These are phyloP conservation scores for Limonium bicolor DNA, from an alignment of 148 eudicot genomes.

Conservation along the genomic window DNA sequence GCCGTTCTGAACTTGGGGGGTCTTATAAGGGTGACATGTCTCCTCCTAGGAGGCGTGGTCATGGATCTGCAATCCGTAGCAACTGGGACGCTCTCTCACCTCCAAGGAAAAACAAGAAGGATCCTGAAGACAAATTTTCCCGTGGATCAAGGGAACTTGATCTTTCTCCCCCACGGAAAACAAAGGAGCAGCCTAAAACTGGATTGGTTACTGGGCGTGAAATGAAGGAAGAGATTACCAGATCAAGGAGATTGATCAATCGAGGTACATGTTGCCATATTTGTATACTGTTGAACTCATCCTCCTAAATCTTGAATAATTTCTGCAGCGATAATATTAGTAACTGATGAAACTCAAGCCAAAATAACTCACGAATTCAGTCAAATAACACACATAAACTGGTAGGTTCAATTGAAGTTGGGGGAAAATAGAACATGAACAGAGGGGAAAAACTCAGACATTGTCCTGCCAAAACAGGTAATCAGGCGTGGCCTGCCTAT, in stretches of 20 bases:
- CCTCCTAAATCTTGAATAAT: no score
- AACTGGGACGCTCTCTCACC: constrained; percentile 18
- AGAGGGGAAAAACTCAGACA: no score
- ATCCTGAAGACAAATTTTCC: constrained; percentile 1
- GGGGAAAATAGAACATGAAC: no score
- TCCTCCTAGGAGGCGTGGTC: constrained; percentile 35
- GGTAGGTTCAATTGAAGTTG: no score
- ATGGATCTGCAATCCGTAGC: constrained; percentile 8
- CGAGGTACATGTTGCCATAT: no score
- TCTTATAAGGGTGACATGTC: constrained; percentile 18
- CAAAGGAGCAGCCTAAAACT: constrained; percentile 31
- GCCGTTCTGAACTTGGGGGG: constrained; percentile 2
- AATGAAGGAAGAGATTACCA: constrained; percentile 56
- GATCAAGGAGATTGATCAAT: constrained; percentile 39
- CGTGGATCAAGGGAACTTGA: constrained; percentile 15
- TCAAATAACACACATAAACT: no score
- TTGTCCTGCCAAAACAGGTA: no score
- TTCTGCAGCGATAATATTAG: no score
- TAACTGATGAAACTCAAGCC: no score
- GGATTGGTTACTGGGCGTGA: constrained; percentile 72
- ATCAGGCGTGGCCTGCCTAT: no score
- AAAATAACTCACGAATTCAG: no score
- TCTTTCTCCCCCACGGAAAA: constrained; percentile 62
- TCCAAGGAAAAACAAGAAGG: constrained; percentile 13
- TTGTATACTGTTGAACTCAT: no score